Conservation (phyloP, 2,329 filamentous ascomycete species). For the Cladosporium sp. region DNA sequence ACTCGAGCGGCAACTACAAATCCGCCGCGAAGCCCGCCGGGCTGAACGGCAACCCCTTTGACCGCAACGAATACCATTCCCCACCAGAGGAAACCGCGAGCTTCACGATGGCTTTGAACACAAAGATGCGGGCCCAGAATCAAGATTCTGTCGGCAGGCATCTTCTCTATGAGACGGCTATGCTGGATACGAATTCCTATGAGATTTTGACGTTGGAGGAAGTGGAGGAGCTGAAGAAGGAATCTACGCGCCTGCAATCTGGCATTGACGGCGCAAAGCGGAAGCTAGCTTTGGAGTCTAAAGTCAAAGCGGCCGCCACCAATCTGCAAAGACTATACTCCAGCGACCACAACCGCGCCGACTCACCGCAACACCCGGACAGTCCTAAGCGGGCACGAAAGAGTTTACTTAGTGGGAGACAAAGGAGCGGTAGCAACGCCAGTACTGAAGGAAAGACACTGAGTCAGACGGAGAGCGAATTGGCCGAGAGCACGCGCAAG, state of each 20-base stretch:
- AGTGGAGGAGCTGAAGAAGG: constrained; percentile 86
- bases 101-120: constrained; percentile 28
- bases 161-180: constrained; percentile 85
- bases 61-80: constrained; percentile 21
- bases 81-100: constrained; percentile 21
- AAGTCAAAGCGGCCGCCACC: constrained; percentile 87
- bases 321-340: constrained; percentile 79
- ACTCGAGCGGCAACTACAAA: constrained; percentile 11
- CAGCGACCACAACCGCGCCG: constrained; percentile 46
- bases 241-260: constrained; percentile 64
- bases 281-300: constrained; percentile 83
- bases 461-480: constrained; percentile 65
- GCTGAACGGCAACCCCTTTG: constrained; percentile 16
- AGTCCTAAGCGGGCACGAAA: constrained; percentile 49
- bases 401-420: constrained; percentile 33
- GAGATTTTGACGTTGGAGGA: constrained; percentile 87
- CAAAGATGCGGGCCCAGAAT: constrained; percentile 23
- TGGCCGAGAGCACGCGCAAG: constrained; percentile 67
- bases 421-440: constrained; percentile 34
- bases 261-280: constrained; percentile 78
- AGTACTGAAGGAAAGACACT: constrained; percentile 40
- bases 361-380: constrained; percentile 41
- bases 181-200: constrained; percentile 80
- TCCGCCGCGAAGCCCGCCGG: constrained; percentile 5
- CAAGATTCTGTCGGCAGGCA: constrained; percentile 71